These are phyloP conservation scores for Zea mays DNA, from an alignment of 176 grass and related monocot genomes.

Conservation along the genomic window Zm-B73-REFERENCE-NAM-5.0 NC_050103.1:11979501-11980000, in stretches of 20 bases:
- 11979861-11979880: not conserved
- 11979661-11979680: not conserved
- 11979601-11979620: conserved; percentile 57
- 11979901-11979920: not conserved
- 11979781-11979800: conserved; percentile 88
- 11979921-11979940: not conserved
- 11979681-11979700: not conserved
- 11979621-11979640: not conserved
- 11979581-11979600: conserved; percentile 80
- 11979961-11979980: not conserved
- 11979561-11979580: conserved; percentile 63
- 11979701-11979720: not conserved
- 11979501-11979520: conserved; percentile 76
- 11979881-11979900: not conserved
- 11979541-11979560: conserved; percentile 88
- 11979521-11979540: conserved; percentile 92
- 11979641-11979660: not conserved
- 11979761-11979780: conserved; percentile 95
- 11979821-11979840: conserved; percentile 76
- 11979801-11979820: conserved; percentile 83
- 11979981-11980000: conserved; percentile 47
- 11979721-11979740: conserved; percentile 17
- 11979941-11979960: not conserved
- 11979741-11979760: conserved; percentile 83
- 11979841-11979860: conserved; percentile 38